These are phyloP conservation scores for Trichophyton simii DNA, from an alignment of 2,329 filamentous ascomycete species.

Conservation along the genomic window DNA sequence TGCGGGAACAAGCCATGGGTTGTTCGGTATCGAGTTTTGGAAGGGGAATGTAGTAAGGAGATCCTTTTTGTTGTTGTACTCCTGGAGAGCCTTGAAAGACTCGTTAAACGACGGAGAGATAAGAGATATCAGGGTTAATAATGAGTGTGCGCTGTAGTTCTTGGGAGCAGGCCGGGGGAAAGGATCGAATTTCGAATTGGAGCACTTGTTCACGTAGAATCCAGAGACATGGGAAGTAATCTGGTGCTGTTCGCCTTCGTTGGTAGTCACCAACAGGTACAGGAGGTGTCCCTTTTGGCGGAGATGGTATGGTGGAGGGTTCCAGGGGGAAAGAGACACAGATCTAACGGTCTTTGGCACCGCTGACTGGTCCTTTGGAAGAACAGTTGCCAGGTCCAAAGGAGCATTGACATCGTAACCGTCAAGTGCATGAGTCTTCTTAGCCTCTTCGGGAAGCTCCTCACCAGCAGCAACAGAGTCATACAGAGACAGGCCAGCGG, in stretches of 20 bases:
- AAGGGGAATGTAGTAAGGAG: slow-evolving; percentile 89
- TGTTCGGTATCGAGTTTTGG: slow-evolving; percentile 83
- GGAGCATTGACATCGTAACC: slow-evolving; percentile 66
- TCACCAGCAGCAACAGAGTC: slow-evolving; percentile 51
- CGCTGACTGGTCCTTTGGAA: slow-evolving; percentile 54
- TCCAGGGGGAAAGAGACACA: slow-evolving; percentile 84
- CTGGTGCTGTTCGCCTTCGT: slow-evolving; percentile 88
- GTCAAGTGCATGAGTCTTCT: slow-evolving; percentile 45
- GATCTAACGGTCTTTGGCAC: slow-evolving; percentile 84
- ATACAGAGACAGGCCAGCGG: slow-evolving; percentile 74
- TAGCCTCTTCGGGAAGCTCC: slow-evolving; percentile 31
- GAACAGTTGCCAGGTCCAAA: slow-evolving; percentile 55
- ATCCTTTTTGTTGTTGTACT: slow-evolving; percentile 73
- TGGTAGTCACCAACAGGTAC: slow-evolving; percentile 78
- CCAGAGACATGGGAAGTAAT: slow-evolving; percentile 88
- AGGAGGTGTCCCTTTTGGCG: slow-evolving; percentile 85
- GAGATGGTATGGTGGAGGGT: slow-evolving; percentile 83
- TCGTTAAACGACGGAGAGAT: slow-evolving; percentile 73
- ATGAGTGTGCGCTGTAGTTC: slow-evolving; percentile 66
- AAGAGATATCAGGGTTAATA: slow-evolving; percentile 64
- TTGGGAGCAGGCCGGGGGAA: slow-evolving; percentile 68
- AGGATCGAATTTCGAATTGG: slow-evolving; percentile 89
- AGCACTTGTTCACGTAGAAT: slow-evolving; percentile 95
- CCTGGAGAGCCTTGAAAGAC: slow-evolving; percentile 65
- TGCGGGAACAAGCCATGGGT: slow-evolving; percentile 77